Conservation (phyloP, 306 rosid species). For the Medicago truncatula region MtrunA17r5.0-ANR NC_053044.1:42807501-42808000, state of each 20-base stretch:
- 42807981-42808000: not conserved
- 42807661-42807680: slow-evolving; percentile 47
- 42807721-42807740: slow-evolving; percentile 47
- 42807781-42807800: slow-evolving; percentile 73
- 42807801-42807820: slow-evolving; percentile 56
- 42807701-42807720: slow-evolving; percentile 74
- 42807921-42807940: not conserved
- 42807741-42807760: slow-evolving; percentile 36
- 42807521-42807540: slow-evolving; percentile 14
- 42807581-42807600: slow-evolving; percentile 1
- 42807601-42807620: slow-evolving; percentile 29
- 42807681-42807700: slow-evolving; percentile 48
- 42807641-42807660: slow-evolving; percentile 50
- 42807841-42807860: slow-evolving; percentile 25
- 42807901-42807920: slow-evolving; percentile 6
- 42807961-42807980: not conserved
- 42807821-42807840: slow-evolving; percentile 45
- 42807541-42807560: not conserved
- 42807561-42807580: slow-evolving; percentile 32
- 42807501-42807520: slow-evolving; percentile 53
- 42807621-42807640: slow-evolving; percentile 45
- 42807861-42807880: not conserved
- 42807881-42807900: not conserved
- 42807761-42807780: slow-evolving; percentile 42
- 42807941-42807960: not conserved